Percentiles rank a stretch among this genome's conserved stretches.
phyloP scores from a whole-genome alignment of 176 grass and related monocot genomes.

The Paspalum notatum region DNA sequence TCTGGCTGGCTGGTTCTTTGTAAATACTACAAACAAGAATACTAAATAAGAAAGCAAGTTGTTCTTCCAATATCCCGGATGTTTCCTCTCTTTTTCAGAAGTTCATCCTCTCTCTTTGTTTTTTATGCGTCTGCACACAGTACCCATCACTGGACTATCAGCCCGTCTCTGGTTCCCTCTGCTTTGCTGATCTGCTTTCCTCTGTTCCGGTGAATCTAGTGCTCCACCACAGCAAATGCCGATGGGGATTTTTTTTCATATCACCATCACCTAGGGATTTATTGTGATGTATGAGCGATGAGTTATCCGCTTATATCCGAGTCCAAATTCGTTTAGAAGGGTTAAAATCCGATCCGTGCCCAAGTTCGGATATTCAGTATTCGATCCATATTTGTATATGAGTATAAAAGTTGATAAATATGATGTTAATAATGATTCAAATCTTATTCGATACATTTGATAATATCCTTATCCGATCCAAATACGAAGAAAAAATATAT shows the following conservation, averaged over 20 bases:
- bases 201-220: neutral
- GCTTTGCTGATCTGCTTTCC: neutral
- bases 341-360: too few species aligned
- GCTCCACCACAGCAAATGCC: neutral
- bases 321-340: too few species aligned
- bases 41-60: constrained; percentile 9
- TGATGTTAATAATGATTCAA: too few species aligned
- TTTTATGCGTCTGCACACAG: neutral
- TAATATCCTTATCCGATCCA: too few species aligned
- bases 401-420: too few species aligned
- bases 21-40: constrained; percentile 38
- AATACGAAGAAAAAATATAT: too few species aligned
- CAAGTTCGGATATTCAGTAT: too few species aligned
- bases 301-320: too few species aligned
- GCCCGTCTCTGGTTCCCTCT: neutral
- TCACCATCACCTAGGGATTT: neutral
- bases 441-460: too few species aligned
- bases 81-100: neutral
- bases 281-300: neutral
- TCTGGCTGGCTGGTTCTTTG: constrained; percentile 16
- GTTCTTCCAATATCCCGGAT: neutral
- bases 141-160: neutral
- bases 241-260: neutral
- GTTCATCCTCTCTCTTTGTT: neutral
- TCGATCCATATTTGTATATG: too few species aligned